These are phyloP conservation scores for Cystofilobasidium capitatum DNA, from an alignment of 768 basidiomycete genomes.

Conservation along the genomic window DNA sequence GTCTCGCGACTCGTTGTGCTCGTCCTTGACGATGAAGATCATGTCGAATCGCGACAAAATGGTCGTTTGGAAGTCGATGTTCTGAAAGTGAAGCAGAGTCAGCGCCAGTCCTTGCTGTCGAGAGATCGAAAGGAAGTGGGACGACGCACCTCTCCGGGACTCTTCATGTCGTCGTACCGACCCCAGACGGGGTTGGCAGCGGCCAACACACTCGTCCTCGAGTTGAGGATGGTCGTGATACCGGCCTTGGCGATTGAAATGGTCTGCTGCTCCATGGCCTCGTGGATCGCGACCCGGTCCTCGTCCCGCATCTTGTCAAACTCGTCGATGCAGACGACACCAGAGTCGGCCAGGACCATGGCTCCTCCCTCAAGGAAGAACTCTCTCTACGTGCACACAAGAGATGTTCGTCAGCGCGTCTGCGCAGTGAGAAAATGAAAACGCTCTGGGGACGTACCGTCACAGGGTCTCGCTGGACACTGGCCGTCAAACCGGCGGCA, in stretches of 20 bases:
- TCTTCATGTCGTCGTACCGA: constrained; percentile 90
- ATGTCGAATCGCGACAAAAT: constrained; percentile 98
- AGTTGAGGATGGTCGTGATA: constrained; percentile 94
- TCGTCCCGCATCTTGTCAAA: constrained; percentile 99
- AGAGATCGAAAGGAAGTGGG: background rate
- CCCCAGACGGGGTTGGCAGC: constrained; percentile 98
- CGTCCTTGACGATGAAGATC: constrained; percentile 98
- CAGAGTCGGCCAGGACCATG: constrained; percentile 97
- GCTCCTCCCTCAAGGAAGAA: constrained; percentile 99
- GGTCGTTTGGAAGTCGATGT: constrained; percentile 96
- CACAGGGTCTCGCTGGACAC: constrained; percentile 83
- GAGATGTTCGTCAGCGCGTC: too few species aligned
- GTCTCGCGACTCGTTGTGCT: constrained; percentile 89
- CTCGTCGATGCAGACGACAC: constrained; percentile 98
- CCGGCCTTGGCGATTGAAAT: constrained; percentile 99
- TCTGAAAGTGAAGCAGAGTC: constrained; percentile 43
- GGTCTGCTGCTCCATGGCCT: constrained; percentile 99
- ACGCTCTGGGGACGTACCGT: constrained; percentile 51
- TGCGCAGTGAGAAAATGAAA: background rate
- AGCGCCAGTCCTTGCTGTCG: background rate
- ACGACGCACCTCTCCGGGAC: constrained; percentile 70
- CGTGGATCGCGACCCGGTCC: constrained; percentile 96
- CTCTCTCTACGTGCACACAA: constrained; percentile 56
- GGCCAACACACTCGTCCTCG: constrained; percentile 86
- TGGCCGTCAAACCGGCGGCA: constrained; percentile 95